These are phyloP conservation scores for Vaccinium macrocarpon DNA, from an alignment of 148 eudicot species.

Conservation along the genomic window DNA sequence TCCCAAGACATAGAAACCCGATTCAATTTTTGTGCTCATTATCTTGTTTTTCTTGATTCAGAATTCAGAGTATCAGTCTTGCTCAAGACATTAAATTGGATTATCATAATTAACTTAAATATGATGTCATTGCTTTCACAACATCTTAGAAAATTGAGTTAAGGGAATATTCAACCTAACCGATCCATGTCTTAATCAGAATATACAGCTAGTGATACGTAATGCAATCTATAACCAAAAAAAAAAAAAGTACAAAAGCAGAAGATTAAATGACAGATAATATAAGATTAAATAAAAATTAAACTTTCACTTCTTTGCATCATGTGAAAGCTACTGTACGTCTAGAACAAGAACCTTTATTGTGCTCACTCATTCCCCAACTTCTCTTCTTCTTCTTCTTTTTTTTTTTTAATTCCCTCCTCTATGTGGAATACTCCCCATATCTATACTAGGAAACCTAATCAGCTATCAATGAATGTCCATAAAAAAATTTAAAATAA, in stretches of 20 bases:
- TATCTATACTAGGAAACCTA: background rate
- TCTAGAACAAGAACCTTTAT: background rate
- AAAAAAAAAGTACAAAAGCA: background rate
- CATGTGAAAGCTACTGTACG: background rate
- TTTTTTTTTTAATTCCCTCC: background rate
- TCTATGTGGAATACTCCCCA: background rate
- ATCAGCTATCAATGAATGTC: background rate
- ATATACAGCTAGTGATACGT: background rate
- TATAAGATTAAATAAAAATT: background rate
- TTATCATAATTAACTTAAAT: background rate
- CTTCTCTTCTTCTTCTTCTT: too few relatives aligned
- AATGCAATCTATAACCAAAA: background rate
- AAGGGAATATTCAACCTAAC: background rate
- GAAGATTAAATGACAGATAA: background rate
- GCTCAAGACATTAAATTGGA: too few relatives aligned
- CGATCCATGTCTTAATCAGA: background rate
- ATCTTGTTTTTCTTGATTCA: too few relatives aligned
- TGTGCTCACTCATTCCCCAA: background rate
- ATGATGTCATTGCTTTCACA: conserved; percentile 1
- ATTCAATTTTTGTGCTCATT: too few relatives aligned
- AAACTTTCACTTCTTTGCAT: background rate
- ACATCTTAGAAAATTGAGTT: background rate
- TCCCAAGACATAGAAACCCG: too few relatives aligned
- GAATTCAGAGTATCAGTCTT: too few relatives aligned
- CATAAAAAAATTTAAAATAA: too few relatives aligned